phyloP scores from a whole-genome alignment of 2,329 filamentous ascomycete species.

The Monilinia vaccinii-corymbosi region DNA sequence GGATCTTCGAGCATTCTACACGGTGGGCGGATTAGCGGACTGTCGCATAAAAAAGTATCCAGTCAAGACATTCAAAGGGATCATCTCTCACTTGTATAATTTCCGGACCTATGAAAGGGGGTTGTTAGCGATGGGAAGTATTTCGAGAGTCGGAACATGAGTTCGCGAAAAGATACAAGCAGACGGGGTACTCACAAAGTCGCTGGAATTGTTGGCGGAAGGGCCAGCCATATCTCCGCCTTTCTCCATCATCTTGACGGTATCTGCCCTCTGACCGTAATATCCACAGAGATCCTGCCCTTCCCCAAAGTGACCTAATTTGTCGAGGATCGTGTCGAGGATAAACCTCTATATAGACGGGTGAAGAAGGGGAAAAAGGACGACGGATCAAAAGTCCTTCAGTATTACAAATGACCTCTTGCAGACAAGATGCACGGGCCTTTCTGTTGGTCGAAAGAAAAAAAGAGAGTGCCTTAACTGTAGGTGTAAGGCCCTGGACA shows the following conservation, averaged over 20 bases:
- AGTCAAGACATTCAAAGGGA: not conserved
- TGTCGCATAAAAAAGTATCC: constrained; percentile 26
- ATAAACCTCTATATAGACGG: not conserved
- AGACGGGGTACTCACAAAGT: constrained; percentile 66
- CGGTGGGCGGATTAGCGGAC: constrained; percentile 16
- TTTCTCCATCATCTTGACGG: constrained; percentile 27
- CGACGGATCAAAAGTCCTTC: not conserved
- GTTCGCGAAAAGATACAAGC: not conserved
- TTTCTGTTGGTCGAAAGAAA: not conserved
- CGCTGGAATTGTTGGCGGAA: constrained; percentile 73
- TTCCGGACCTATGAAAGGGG: constrained; percentile 71
- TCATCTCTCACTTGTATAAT: constrained; percentile 74
- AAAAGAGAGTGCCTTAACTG: not conserved
- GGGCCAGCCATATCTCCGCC: constrained; percentile 25
- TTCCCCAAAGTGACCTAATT: not conserved
- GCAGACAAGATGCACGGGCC: not conserved
- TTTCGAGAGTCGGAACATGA: not conserved
- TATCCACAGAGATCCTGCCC: not conserved
- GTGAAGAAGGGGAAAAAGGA: not conserved
- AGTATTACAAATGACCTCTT: constrained; percentile 6
- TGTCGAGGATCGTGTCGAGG: not conserved
- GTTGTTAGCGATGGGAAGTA: constrained; percentile 15
- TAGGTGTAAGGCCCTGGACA: not conserved
- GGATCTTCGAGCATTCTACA: constrained; percentile 91
- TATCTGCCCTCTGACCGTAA: not conserved